Evolutionary conservation across 305 asterid species (phyloP).

Genomic region (Fraxinus baroniana): DNA sequence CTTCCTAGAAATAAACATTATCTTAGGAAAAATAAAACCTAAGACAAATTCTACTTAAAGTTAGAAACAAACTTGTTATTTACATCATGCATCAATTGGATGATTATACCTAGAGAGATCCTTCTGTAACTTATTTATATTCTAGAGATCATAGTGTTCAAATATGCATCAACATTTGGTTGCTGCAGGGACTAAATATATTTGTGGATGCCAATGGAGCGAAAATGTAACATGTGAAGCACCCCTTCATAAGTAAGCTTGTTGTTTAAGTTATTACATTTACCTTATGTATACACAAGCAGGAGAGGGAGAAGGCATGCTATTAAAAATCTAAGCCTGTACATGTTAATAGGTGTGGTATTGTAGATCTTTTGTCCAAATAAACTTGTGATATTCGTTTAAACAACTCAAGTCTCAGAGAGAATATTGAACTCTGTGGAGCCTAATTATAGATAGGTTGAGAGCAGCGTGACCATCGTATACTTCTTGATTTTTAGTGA

Average conservation of each 20-base stretch:
- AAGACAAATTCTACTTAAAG: not conserved
- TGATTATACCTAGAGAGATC: constrained; percentile 19
- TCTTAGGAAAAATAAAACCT: not conserved
- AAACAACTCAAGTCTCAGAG: not conserved
- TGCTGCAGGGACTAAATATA: constrained; percentile 74
- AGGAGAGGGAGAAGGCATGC: constrained; percentile 30
- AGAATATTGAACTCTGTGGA: not conserved
- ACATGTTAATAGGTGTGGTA: not conserved
- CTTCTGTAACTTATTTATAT: constrained; percentile 31
- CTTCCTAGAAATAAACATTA: not conserved
- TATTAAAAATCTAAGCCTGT: constrained; percentile 7
- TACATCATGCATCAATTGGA: constrained; percentile 23
- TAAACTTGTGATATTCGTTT: not conserved
- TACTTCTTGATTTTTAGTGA: not conserved
- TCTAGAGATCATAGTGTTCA: constrained; percentile 46
- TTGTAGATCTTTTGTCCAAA: not conserved
- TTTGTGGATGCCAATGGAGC: constrained; percentile 63
- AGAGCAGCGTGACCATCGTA: not conserved
- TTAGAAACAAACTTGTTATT: constrained; percentile 3
- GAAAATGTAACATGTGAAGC: constrained; percentile 66
- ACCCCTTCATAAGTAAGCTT: constrained; percentile 71
- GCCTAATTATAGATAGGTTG: not conserved
- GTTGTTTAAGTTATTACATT: constrained; percentile 52
- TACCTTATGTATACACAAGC: constrained; percentile 29
- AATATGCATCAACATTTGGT: constrained; percentile 64